These are phyloP conservation scores for Heterobasidion occidentale DNA, from an alignment of 1,284 basidiomycete genomes.

Conservation along the genomic window DNA sequence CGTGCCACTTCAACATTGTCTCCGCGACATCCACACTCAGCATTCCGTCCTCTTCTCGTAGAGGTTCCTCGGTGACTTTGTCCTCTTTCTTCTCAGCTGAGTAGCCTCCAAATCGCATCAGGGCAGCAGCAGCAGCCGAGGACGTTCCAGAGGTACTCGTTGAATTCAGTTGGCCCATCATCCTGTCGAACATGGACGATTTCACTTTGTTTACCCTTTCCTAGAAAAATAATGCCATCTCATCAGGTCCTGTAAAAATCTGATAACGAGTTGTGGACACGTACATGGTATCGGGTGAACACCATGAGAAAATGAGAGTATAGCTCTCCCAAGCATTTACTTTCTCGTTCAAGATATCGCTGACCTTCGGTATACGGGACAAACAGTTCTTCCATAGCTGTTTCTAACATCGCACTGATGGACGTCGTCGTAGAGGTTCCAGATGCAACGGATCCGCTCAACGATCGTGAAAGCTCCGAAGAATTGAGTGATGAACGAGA, in stretches of 20 bases:
- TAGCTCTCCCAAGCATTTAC: conserved; percentile 77
- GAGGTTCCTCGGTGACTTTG: conserved; percentile 54
- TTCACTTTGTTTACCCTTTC: conserved; percentile 71
- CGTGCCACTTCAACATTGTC: conserved; percentile 93
- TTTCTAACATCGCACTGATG: conserved; percentile 85
- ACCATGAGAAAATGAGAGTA: conserved; percentile 70
- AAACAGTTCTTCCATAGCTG: conserved; percentile 94
- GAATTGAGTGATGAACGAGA: conserved; percentile 55
- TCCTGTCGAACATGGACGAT: conserved; percentile 82
- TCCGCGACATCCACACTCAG: conserved; percentile 75
- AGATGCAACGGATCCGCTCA: conserved; percentile 35
- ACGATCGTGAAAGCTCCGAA: conserved; percentile 48
- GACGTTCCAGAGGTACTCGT: conserved; percentile 49
- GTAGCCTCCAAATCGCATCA: conserved; percentile 80
- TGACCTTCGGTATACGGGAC: conserved; percentile 90
- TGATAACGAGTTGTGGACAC: conserved; percentile 18
- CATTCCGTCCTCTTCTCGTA: conserved; percentile 76
- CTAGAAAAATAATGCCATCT: conserved; percentile 25
- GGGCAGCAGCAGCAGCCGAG: conserved; percentile 69
- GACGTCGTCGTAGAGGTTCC: conserved; percentile 28
- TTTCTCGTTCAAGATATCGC: conserved; percentile 90
- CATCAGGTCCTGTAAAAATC: not conserved
- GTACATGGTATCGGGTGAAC: conserved; percentile 88
- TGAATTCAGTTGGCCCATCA: conserved; percentile 87
- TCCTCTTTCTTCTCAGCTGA: conserved; percentile 46